These are phyloP conservation scores for Pleurotus platypus DNA, from an alignment of 768 basidiomycete genomes.

Conservation along the genomic window DNA sequence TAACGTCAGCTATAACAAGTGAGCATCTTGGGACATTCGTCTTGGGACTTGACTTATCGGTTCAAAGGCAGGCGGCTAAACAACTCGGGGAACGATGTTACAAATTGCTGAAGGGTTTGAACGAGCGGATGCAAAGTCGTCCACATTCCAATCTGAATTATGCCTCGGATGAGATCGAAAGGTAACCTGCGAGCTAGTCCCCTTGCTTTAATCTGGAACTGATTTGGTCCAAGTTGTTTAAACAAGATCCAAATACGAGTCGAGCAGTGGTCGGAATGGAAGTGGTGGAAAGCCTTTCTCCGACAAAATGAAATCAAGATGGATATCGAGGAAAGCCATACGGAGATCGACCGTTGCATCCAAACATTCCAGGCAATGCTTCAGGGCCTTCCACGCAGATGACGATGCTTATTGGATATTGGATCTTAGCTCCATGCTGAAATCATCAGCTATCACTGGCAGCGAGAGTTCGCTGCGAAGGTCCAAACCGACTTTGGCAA, in stretches of 20 bases:
- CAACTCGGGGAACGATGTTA: background rate
- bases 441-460: background rate
- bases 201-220: too few relatives aligned
- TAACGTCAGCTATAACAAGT: background rate
- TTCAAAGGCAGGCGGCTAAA: background rate
- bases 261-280: background rate
- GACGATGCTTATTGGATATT: background rate
- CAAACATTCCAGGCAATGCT: background rate
- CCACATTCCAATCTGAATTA: background rate
- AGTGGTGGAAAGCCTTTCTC: background rate
- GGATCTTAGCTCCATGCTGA: background rate
- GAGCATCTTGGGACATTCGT: background rate
- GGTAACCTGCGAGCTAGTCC: too few relatives aligned
- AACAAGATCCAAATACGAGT: background rate
- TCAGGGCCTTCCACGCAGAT: background rate
- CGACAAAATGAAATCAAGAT: background rate
- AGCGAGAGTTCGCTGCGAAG: background rate
- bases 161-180: background rate
- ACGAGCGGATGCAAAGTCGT: background rate
- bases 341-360: background rate
- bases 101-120: background rate
- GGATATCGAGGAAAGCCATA: background rate
- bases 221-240: background rate
- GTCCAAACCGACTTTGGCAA: background rate
- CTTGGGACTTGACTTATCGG: background rate